These are phyloP conservation scores for Fagus crenata DNA, from an alignment of 306 rosid species.

Conservation along the genomic window DNA sequence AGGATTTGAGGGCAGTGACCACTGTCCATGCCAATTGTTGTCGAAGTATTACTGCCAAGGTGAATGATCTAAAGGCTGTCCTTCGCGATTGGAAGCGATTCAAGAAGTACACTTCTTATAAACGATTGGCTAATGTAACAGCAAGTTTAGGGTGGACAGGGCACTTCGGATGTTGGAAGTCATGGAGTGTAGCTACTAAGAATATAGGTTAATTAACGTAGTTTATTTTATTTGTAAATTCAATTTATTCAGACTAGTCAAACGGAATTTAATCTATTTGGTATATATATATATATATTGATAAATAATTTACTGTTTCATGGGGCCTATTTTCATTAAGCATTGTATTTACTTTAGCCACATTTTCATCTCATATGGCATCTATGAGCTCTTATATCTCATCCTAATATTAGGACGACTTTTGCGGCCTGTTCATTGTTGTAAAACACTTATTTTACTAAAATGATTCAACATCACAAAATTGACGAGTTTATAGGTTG, in stretches of 20 bases:
- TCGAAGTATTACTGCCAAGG: slow-evolving; percentile 61
- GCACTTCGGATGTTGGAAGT: slow-evolving; percentile 44
- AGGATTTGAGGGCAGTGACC: slow-evolving; percentile 47
- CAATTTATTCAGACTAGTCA: not conserved
- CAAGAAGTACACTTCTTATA: slow-evolving; percentile 21
- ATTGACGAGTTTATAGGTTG: no score
- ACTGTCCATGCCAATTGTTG: slow-evolving; percentile 87
- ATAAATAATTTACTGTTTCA: no score
- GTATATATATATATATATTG: no score
- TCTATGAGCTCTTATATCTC: no score
- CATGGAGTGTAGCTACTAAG: slow-evolving; percentile 42
- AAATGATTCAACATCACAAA: no score
- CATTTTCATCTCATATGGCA: no score
- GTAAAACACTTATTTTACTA: no score
- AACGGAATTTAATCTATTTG: no score
- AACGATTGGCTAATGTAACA: slow-evolving; percentile 17
- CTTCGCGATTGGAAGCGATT: slow-evolving; percentile 75
- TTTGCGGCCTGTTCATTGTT: no score
- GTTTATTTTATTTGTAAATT: not conserved
- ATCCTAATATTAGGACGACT: no score
- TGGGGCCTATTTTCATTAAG: no score
- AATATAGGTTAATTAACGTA: not conserved
- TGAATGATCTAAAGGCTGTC: slow-evolving; percentile 40
- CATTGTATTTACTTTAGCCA: no score
- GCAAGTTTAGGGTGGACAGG: slow-evolving; percentile 40